Evolutionary conservation across 208 protist genomes (phyloP).

Genomic region (Trypanosoma brucei): DNA sequence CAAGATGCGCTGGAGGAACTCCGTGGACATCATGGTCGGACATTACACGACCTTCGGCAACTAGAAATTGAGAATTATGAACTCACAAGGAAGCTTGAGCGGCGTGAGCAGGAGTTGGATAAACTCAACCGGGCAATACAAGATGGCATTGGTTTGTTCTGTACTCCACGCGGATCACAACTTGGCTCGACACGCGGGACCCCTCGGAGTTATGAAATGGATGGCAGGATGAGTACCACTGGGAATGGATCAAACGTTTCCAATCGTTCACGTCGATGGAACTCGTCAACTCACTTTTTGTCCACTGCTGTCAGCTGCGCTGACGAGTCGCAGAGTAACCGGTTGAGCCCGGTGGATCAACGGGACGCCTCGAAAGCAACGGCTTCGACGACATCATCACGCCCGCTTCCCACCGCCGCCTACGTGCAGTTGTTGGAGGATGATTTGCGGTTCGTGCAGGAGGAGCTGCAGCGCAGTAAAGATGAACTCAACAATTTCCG

Average conservation of each 20-base stretch:
- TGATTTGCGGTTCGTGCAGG: slow-evolving; percentile 12
- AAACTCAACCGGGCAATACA: slow-evolving; percentile 13
- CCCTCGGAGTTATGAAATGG: no score
- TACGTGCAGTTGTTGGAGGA: slow-evolving; percentile 19
- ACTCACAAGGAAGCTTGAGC: slow-evolving; percentile 4
- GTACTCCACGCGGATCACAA: not conserved
- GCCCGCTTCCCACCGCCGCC: slow-evolving; percentile 11
- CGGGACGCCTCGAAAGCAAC: slow-evolving; percentile 4
- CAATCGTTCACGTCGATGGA: no score
- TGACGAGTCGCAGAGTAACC: no score
- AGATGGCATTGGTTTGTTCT: not conserved
- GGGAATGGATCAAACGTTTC: no score
- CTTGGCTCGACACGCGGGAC: not conserved
- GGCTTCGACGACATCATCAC: slow-evolving; percentile 9
- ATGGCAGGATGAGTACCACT: no score
- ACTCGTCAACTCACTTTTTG: no score
- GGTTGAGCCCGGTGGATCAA: not conserved
- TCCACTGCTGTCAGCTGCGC: no score
- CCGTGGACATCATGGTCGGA: slow-evolving; percentile 25
- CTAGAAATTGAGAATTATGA: slow-evolving; percentile 8
- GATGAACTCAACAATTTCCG: slow-evolving; percentile 17
- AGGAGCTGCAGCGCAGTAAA: slow-evolving; percentile 12
- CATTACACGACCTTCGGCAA: slow-evolving; percentile 17
- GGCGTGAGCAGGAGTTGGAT: slow-evolving; percentile 14
- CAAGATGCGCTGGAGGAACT: slow-evolving; percentile 26